Conservation (phyloP, 768 basidiomycete genomes). For the Tricholoma matsutake region DNA sequence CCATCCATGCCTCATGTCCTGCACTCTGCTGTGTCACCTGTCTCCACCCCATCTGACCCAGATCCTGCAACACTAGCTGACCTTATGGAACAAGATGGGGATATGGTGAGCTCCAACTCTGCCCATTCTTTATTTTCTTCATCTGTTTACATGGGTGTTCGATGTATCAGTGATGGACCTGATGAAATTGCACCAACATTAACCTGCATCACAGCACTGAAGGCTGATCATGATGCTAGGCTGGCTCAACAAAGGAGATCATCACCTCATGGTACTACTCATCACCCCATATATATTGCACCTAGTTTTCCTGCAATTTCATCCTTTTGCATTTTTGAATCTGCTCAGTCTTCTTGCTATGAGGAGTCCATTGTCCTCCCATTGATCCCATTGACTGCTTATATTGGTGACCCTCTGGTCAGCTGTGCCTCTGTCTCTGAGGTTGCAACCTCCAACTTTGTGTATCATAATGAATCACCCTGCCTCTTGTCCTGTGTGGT, state of each 20-base stretch:
- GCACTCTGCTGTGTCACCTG: neutral
- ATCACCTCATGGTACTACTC: neutral
- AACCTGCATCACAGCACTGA: neutral
- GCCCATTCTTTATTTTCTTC: neutral
- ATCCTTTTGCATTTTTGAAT: neutral
- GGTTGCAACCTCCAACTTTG: neutral
- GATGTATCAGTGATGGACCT: neutral
- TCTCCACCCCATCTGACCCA: neutral
- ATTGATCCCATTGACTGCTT: neutral
- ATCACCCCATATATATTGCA: neutral
- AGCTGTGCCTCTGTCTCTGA: neutral
- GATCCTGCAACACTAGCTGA: neutral
- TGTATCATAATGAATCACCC: neutral
- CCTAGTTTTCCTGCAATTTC: conserved; percentile 1
- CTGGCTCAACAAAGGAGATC: neutral
- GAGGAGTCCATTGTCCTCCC: neutral
- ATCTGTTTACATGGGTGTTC: neutral
- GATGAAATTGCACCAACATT: neutral
- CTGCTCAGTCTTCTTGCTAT: neutral
- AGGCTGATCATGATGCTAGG: neutral
- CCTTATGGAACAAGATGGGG: neutral
- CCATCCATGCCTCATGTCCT: neutral
- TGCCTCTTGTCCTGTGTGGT: neutral
- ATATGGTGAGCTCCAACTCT: neutral
- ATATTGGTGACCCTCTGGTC: neutral